Conservation (phyloP, 495 filamentous ascomycete genomes). For the Sordaria brevicollis region DNA sequence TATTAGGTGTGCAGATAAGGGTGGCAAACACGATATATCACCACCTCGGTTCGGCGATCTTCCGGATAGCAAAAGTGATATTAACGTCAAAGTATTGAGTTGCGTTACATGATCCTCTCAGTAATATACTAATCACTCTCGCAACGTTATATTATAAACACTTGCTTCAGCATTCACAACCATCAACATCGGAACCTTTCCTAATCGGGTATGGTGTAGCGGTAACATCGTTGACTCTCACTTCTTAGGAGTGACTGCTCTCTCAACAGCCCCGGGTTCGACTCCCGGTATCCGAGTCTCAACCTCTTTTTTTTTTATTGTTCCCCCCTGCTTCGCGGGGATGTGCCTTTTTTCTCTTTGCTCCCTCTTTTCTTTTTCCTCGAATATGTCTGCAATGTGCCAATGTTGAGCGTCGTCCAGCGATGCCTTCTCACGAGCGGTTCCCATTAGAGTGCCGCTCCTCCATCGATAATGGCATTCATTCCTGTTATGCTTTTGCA, state of each 20-base stretch:
- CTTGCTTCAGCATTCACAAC: fast-evolving
- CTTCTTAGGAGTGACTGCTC: not conserved
- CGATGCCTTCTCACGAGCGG: not conserved
- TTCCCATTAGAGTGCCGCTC: conserved; percentile 14
- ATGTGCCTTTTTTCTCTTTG: not conserved
- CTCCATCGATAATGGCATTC: conserved; percentile 36
- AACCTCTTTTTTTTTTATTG: not conserved
- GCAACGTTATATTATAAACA: not conserved
- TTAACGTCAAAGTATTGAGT: no score
- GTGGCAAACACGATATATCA: no score
- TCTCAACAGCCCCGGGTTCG: not conserved
- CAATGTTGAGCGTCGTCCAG: not conserved
- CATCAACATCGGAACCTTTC: not conserved
- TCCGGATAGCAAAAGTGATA: no score
- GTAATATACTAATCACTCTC: no score
- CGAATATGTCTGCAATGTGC: not conserved
- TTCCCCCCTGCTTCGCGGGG: not conserved
- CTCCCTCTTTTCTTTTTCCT: not conserved
- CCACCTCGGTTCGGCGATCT: no score
- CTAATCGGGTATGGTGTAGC: not conserved
- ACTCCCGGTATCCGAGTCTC: not conserved
- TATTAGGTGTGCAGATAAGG: no score
- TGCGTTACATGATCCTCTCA: no score
- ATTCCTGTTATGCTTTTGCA: conserved; percentile 31
- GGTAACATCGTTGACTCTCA: not conserved